phyloP scores from a whole-genome alignment of 139 green algal species.

The Pseudopediastrum boryanum region DNA sequence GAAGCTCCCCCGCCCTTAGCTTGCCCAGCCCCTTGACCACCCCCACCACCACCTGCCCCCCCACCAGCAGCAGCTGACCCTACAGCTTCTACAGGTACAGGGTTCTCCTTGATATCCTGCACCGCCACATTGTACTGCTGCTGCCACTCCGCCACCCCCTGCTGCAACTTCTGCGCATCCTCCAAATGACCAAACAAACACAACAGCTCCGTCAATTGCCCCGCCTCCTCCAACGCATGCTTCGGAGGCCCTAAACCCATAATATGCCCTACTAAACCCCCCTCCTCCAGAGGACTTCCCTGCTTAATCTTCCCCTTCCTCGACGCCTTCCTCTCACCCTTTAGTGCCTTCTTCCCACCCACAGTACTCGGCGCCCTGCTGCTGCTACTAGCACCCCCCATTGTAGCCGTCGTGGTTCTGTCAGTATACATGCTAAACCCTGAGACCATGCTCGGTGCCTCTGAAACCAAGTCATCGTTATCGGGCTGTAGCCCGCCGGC shows the following conservation, averaged over 20 bases:
- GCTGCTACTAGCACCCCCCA: neutral
- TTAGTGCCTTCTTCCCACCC: conserved; percentile 40
- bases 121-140: conserved; percentile 23
- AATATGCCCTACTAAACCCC: conserved; percentile 54
- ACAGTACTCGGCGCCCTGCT: conserved; percentile 41
- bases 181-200: conserved; percentile 75
- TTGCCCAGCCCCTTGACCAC: neutral
- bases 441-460: conserved; percentile 51
- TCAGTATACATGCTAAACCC: conserved; percentile 61
- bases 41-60: neutral
- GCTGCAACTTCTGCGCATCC: conserved; percentile 77
- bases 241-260: conserved; percentile 22
- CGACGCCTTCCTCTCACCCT: conserved; percentile 40
- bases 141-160: conserved; percentile 52
- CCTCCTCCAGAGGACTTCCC: conserved; percentile 79
- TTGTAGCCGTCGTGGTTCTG: neutral
- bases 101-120: neutral
- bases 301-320: conserved; percentile 54
- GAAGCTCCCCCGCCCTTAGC: neutral
- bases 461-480: conserved; percentile 25
- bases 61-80: neutral
- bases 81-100: neutral
- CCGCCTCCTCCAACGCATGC: conserved; percentile 46
- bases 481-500: neutral
- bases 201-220: conserved; percentile 79